phyloP scores from a whole-genome alignment of 768 basidiomycete species.

The Russula sp. region DNA sequence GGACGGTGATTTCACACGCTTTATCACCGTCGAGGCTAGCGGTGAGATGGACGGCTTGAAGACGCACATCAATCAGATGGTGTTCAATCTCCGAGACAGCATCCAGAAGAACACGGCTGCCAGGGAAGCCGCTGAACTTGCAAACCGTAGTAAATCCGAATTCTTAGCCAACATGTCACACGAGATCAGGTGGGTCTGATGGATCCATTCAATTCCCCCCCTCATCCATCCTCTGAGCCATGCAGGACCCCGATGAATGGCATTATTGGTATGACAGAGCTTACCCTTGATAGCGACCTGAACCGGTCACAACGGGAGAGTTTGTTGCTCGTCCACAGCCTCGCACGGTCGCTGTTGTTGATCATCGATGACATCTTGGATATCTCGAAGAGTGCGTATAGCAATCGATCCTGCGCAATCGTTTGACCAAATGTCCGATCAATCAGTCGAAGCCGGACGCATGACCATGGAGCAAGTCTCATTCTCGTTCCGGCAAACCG shows the following conservation, averaged over 20 bases:
- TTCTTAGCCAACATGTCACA: slow-evolving; percentile 99
- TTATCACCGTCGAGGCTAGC: slow-evolving; percentile 97
- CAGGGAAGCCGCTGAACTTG: slow-evolving; percentile 93
- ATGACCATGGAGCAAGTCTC: slow-evolving; percentile 99
- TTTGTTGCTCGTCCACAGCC: slow-evolving; percentile 88
- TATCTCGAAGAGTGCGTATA: slow-evolving; percentile 86
- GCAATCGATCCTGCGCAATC: too few species aligned
- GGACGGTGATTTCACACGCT: slow-evolving; percentile 97
- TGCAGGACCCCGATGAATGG: slow-evolving; percentile 99
- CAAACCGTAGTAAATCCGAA: slow-evolving; percentile 96
- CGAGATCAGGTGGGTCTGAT: slow-evolving; percentile 68
- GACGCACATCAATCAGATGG: slow-evolving; percentile 99
- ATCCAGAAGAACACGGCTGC: slow-evolving; percentile 95
- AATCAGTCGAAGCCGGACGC: slow-evolving; percentile 90
- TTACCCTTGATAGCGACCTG: slow-evolving; percentile 90
- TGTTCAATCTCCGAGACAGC: slow-evolving; percentile 91
- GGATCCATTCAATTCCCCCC: not conserved
- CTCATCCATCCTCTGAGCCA: not conserved
- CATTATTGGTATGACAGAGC: slow-evolving; percentile 99
- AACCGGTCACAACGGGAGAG: slow-evolving; percentile 95
- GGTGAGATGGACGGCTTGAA: slow-evolving; percentile 99
- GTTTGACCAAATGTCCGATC: slow-evolving; percentile 7
- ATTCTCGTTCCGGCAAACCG: slow-evolving; percentile 94
- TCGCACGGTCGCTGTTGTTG: slow-evolving; percentile 87
- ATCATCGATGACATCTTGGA: slow-evolving; percentile 99